Evolutionary conservation across 148 eudicot genomes (phyloP).

Genomic region (Rhododendron griersonianum): DNA sequence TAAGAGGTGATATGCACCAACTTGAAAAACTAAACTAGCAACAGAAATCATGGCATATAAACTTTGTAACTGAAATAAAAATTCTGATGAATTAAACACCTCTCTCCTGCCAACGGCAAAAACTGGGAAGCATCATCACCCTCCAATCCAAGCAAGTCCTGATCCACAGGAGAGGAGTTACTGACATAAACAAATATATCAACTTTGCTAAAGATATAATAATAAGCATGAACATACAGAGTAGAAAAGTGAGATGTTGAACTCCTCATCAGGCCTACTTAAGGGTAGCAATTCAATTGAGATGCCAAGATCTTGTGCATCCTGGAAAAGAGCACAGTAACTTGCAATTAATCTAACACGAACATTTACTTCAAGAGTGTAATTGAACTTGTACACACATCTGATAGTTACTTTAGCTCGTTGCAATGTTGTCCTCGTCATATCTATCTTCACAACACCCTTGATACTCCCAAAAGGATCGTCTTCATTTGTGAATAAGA

Average conservation of each 20-base stretch:
- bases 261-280: slow-evolving; percentile 56
- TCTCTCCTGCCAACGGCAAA: slow-evolving; percentile 60
- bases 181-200: background rate
- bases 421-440: slow-evolving; percentile 92
- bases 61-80: background rate
- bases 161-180: slow-evolving; percentile 12
- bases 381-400: background rate
- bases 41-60: slow-evolving; percentile 1
- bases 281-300: slow-evolving; percentile 85
- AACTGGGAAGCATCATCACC: slow-evolving; percentile 63
- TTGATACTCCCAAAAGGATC: slow-evolving; percentile 88
- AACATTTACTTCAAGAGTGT: background rate
- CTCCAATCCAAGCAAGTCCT: slow-evolving; percentile 93
- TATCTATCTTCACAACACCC: slow-evolving; percentile 76
- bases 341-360: background rate
- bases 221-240: slow-evolving; percentile 45
- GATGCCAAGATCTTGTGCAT: slow-evolving; percentile 97
- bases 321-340: slow-evolving; percentile 37
- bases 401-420: slow-evolving; percentile 65
- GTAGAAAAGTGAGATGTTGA: slow-evolving; percentile 70
- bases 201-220: background rate
- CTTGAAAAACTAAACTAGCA: background rate
- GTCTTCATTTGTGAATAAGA: slow-evolving; percentile 86
- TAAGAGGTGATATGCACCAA: slow-evolving; percentile 1
- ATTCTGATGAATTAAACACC: slow-evolving; percentile 36